Evolutionary conservation across 441 rosid species (phyloP).

Genomic region (Adansonia madagascariensis): DNA sequence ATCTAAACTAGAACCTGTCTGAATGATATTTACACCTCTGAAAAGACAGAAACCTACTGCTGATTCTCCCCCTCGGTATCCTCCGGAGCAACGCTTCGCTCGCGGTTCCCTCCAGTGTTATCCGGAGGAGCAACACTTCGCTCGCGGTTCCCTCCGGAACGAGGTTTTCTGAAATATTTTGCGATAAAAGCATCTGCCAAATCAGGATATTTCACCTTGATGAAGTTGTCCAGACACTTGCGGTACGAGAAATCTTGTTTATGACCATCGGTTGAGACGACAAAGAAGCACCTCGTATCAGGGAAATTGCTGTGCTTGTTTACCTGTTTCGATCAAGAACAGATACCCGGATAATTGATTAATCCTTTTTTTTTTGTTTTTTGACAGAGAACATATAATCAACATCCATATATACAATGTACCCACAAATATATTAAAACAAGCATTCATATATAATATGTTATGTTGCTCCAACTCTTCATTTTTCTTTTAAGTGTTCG

Average conservation of each 20-base stretch:
- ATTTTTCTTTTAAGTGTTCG: no score
- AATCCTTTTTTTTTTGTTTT: not conserved
- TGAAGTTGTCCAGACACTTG: conserved; percentile 64
- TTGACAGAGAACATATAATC: conserved; percentile 3
- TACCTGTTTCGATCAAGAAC: conserved; percentile 50
- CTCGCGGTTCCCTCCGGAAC: conserved; percentile 22
- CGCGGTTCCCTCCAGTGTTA: conserved; percentile 19
- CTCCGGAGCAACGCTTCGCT: conserved; percentile 16
- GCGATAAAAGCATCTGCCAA: conserved; percentile 60
- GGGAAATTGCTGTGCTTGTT: conserved; percentile 60
- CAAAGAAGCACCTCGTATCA: conserved; percentile 74
- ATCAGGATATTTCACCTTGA: conserved; percentile 64
- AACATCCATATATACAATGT: not conserved
- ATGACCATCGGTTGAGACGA: conserved; percentile 68
- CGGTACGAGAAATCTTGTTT: conserved; percentile 79
- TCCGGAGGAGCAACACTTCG: conserved; percentile 13
- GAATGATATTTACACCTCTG: conserved; percentile 3
- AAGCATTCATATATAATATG: not conserved
- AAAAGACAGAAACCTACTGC: not conserved
- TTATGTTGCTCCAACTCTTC: no score
- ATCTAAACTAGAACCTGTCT: not conserved
- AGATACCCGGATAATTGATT: conserved; percentile 8
- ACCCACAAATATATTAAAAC: not conserved
- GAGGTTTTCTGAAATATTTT: conserved; percentile 58
- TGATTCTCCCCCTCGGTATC: conserved; percentile 15